A percentile compares a stretch with the other conserved stretches of the same genome.
Evolutionary conservation across 169 alveolate genomes (phyloP).

Genomic region (Eimeria necatrix): DNA sequence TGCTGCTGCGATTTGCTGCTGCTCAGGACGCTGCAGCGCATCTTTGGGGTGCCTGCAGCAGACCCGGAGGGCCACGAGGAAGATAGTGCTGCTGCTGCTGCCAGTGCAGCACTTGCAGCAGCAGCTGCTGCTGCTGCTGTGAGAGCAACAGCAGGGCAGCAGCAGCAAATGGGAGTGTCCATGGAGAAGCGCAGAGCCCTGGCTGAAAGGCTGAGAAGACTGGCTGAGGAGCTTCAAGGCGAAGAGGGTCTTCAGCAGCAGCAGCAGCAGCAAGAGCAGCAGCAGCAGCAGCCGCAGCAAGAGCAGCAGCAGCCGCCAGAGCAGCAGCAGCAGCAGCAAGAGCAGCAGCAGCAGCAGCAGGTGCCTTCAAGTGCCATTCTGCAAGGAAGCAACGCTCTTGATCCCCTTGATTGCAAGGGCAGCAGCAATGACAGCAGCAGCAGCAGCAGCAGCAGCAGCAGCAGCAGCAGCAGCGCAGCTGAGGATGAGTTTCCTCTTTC

Average conservation of each 20-base stretch:
- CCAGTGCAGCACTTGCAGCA: conserved; percentile 26
- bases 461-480: conserved; percentile 34
- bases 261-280: not conserved
- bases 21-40: conserved; percentile 52
- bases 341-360: conserved; percentile 32
- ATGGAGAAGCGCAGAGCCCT: conserved; percentile 39
- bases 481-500: not conserved
- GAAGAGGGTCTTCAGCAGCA: not conserved
- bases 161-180: not conserved
- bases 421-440: conserved; percentile 18
- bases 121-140: conserved; percentile 36
- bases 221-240: conserved; percentile 50
- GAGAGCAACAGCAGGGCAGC: conserved; percentile 17
- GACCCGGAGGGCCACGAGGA: not conserved
- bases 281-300: conserved; percentile 55
- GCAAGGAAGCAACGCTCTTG: not conserved
- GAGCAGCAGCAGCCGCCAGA: not conserved
- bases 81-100: conserved; percentile 22
- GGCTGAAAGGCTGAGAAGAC: conserved; percentile 57
- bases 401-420: not conserved
- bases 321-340: not conserved
- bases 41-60: conserved; percentile 11
- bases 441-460: not conserved
- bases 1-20: conserved; percentile 22
- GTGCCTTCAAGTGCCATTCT: not conserved